Conservation (phyloP, 768 basidiomycete genomes). For the Leccinum sublutescens region DNA sequence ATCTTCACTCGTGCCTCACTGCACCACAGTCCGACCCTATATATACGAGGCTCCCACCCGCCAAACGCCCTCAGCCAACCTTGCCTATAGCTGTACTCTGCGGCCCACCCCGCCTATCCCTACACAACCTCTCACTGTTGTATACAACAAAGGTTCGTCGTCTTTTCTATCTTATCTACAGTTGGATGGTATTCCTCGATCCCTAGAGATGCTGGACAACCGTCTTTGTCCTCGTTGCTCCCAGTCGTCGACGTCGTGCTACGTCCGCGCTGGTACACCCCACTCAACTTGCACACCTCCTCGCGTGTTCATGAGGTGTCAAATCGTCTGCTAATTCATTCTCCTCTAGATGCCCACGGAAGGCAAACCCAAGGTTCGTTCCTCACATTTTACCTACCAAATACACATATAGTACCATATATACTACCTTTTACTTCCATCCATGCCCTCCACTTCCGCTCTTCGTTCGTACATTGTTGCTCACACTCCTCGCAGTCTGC, state of each 20-base stretch:
- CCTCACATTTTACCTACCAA: constrained; percentile 1
- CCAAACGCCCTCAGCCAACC: constrained; percentile 37
- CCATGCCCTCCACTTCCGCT: not conserved
- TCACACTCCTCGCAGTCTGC: constrained; percentile 5
- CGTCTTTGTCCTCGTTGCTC: constrained; percentile 8
- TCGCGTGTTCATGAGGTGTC: constrained; percentile 39
- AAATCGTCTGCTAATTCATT: constrained; percentile 36
- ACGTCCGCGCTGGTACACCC: constrained; percentile 18
- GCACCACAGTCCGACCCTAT: constrained; percentile 32
- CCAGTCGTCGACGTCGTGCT: constrained; percentile 28
- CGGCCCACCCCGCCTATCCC: constrained; percentile 34
- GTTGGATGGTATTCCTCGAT: constrained; percentile 26
- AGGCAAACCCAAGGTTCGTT: constrained; percentile 65
- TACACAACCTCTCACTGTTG: constrained; percentile 24
- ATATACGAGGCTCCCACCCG: constrained; percentile 38
- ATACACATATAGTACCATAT: constrained; percentile 17
- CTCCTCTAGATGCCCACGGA: constrained; percentile 74
- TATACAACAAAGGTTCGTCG: constrained; percentile 31
- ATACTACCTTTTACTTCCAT: constrained; percentile 13
- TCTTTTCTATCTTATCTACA: constrained; percentile 19
- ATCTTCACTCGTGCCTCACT: too few species aligned
- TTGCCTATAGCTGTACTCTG: constrained; percentile 38
- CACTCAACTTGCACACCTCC: constrained; percentile 30
- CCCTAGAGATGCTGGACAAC: constrained; percentile 14
- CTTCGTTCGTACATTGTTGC: constrained; percentile 5